These are phyloP conservation scores for Sedum album DNA, from an alignment of 164 flowering plant genomes.

Conservation along the genomic window DNA sequence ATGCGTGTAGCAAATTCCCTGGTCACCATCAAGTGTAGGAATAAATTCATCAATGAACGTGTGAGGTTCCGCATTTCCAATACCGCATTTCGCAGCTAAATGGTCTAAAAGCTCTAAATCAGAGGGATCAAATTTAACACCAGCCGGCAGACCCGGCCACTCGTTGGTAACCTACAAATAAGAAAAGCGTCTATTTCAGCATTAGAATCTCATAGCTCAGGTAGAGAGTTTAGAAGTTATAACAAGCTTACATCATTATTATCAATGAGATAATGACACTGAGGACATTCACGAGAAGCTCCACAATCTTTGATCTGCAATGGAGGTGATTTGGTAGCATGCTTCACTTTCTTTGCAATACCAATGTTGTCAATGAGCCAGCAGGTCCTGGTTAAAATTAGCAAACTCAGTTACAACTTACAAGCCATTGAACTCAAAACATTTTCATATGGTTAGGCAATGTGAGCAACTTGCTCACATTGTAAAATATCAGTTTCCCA, in stretches of 20 bases:
- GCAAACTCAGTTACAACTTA: too few species aligned
- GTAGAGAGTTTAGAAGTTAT: not conserved
- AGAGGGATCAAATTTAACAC: slow-evolving; percentile 93
- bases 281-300: slow-evolving; percentile 66
- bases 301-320: slow-evolving; percentile 49
- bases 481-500: too few species aligned
- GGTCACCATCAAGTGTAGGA: slow-evolving; percentile 58
- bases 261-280: slow-evolving; percentile 57
- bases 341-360: slow-evolving; percentile 65
- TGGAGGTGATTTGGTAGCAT: slow-evolving; percentile 30
- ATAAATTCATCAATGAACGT: slow-evolving; percentile 76
- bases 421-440: too few species aligned
- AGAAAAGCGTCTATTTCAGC: not conserved
- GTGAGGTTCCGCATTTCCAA: slow-evolving; percentile 48
- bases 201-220: too few species aligned
- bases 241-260: slow-evolving; percentile 90
- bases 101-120: slow-evolving; percentile 71
- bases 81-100: slow-evolving; percentile 72
- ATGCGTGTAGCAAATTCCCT: slow-evolving; percentile 82
- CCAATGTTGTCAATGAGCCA: slow-evolving; percentile 63
- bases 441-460: too few species aligned
- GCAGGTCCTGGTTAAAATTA: slow-evolving; percentile 32
- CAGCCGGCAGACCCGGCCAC: slow-evolving; percentile 91
- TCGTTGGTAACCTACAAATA: slow-evolving; percentile 47
- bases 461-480: too few species aligned